Evolutionary conservation across 208 protist genomes (phyloP).

Genomic region (Trypanosoma cruzi): DNA sequence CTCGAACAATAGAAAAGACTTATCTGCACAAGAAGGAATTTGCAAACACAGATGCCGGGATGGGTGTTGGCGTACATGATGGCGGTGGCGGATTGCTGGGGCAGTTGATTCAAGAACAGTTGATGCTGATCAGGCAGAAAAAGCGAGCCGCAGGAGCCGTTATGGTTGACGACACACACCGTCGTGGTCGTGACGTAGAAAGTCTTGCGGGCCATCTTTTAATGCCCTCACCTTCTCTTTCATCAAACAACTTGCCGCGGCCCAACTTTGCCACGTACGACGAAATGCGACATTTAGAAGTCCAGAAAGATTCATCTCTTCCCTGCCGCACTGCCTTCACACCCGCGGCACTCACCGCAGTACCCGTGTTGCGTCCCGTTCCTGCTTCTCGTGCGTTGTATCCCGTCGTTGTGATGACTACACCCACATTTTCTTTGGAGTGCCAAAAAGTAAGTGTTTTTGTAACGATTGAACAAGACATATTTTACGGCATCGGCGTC

Average conservation of each 20-base stretch:
- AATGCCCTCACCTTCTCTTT: neutral
- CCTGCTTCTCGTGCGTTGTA: neutral
- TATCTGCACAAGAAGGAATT: too few species aligned
- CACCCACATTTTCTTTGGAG: conserved; percentile 2
- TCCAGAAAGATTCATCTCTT: too few species aligned
- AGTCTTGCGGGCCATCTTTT: neutral
- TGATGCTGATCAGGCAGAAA: too few species aligned
- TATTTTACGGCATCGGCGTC: conserved; percentile 11
- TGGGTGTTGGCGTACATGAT: too few species aligned
- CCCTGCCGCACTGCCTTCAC: neutral
- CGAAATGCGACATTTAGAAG: neutral
- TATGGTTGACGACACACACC: too few species aligned
- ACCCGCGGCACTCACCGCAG: neutral
- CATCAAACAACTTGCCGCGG: neutral
- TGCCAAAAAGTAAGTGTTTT: neutral
- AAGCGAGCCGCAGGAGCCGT: too few species aligned
- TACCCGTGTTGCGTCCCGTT: neutral
- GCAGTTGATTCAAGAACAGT: too few species aligned
- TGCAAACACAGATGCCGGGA: too few species aligned
- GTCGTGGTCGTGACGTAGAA: too few species aligned
- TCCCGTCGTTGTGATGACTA: conserved; percentile 11
- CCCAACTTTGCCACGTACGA: neutral
- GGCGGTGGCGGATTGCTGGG: too few species aligned
- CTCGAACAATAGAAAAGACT: too few species aligned
- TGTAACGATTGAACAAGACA: conserved; percentile 18